Evolutionary conservation across 495 filamentous ascomycete species (phyloP), one percentile per base, ranked within the genome.

Genomic region (Entonaema liquescens): DNA sequence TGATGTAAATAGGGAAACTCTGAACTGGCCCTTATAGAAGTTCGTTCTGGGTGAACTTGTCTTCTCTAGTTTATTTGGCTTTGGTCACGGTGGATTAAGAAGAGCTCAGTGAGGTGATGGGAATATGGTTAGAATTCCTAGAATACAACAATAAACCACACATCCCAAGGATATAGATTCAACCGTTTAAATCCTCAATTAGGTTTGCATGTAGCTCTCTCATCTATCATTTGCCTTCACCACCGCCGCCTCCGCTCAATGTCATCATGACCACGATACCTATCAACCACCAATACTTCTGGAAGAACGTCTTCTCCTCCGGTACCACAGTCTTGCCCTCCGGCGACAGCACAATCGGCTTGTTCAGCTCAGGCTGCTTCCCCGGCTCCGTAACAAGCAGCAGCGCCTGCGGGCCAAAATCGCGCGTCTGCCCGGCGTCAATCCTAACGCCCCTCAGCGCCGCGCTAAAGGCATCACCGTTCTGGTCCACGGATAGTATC

Each of bases 251-350:
- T 33, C 79, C 76, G 0, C 73, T 63, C 63, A 82, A 57, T 5
- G 77, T 67, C 40, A 85, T 33, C 31, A 84, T 65, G 23, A 75
- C 73, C 4, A 75, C 78, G 35, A 85, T 73, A 56, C 78, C 78
- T 69, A 85, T 56, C 75, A 85, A 62, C 85, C 86, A 85, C 87
- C 87, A 81, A 63, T 87, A 86, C 89, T 91, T 92, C 78, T 92
- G 90, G 50, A 92, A 76, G 68, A 92, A 87, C 0, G 83, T 83
- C 84, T 91, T 92, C 84, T 92, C 88, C 75, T 79, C 83, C 52
- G 79, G 83, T 49, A 84, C 76, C 21, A 82, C 82, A 59, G 79
- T 81, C 78, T 83, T 89, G 9, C 90, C 90, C 71, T 91, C 87
- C 0, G 84, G 74, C 62, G 80, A 84, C 62, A 92, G 70, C 44